A percentile compares a stretch with the other conserved stretches of the same genome.
Conservation (phyloP, 2,329 filamentous ascomycete species). For the Ophiostoma piceae region DNA sequence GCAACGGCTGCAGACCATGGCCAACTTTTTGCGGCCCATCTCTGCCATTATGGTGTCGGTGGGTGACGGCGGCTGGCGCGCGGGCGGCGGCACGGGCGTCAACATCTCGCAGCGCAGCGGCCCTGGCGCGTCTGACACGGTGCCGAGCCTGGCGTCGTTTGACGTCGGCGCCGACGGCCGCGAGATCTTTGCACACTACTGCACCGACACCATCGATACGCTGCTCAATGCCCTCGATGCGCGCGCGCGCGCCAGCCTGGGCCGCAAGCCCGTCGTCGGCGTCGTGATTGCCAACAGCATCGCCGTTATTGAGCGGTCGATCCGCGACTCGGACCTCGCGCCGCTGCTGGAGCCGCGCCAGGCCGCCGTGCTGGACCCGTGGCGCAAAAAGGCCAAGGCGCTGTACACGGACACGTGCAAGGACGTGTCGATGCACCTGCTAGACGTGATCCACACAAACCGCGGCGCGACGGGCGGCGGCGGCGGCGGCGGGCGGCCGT, state of each 20-base stretch:
- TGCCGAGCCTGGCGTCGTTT: constrained; percentile 69
- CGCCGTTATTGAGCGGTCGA: constrained; percentile 75
- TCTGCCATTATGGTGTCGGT: constrained; percentile 87
- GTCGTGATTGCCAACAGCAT: constrained; percentile 90
- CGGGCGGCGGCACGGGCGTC: constrained; percentile 42
- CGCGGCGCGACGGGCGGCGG: constrained; percentile 46
- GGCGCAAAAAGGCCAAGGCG: constrained; percentile 79
- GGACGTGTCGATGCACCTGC: constrained; percentile 75
- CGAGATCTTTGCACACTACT: constrained; percentile 84
- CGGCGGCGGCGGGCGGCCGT: constrained; percentile 48
- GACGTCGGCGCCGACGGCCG: constrained; percentile 85
- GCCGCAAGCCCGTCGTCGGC: constrained; percentile 71
- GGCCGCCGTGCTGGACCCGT: constrained; percentile 62
- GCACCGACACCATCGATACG: constrained; percentile 78
- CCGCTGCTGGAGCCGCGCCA: constrained; percentile 64
- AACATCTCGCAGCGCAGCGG: constrained; percentile 42
- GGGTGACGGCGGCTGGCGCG: constrained; percentile 84
- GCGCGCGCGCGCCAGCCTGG: constrained; percentile 52
- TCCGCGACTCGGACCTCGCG: constrained; percentile 72
- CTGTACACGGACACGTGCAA: constrained; percentile 84
- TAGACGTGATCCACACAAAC: constrained; percentile 89
- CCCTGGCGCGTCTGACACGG: constrained; percentile 46
- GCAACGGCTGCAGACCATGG: constrained; percentile 79
- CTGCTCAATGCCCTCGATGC: constrained; percentile 70
- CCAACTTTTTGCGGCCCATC: constrained; percentile 77